Evolutionary conservation across 768 basidiomycete genomes (phyloP), one percentile per base, ranked within the genome.

Genomic region (Mycena crocata): DNA sequence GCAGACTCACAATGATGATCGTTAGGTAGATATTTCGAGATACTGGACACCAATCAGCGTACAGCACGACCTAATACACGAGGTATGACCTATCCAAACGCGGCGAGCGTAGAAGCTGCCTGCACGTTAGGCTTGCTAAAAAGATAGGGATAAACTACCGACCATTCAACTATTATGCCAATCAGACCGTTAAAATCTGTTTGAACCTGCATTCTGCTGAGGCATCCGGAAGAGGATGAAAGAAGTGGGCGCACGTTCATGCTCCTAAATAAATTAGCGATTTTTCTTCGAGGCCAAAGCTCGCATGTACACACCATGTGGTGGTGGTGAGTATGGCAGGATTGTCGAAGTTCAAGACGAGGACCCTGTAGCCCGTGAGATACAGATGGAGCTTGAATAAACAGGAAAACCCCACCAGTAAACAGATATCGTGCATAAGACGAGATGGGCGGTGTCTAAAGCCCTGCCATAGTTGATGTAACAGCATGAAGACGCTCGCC

Each of bases 151-250:
- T n/a, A 46, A 28, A n/a, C 44, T 13, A n/a, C 45, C 14, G 31
- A 85, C 84, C 80, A 81, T 74, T 87, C 81, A 4, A 85, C 85
- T 15, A 86, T 83, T 31, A 86, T 65, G 24, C 84, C 85, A 64
- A 86, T 85, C 24, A 86, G 71, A 23, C 85, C 85, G 62, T 85
- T 85, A 66, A 82, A 84, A 72, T 86, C 85, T 19, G 84, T 86
- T 79, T 86, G 85, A 28, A 85, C 67, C 85, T 86, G 37, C n/a
- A 28, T n/a, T 35, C 24, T 31, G 37, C 51, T 58, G 62, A 37
- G 67, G 67, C 64, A 73, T 55, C 19, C 64, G 51, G 26, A 23
- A 1, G 44, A 34, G 19, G 15, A 60, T 34, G 40, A 44, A 49
- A 40, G 13, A 8, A 30, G 30, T 26, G 32, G 13, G 69, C 76